Conservation (phyloP, 306 rosid species). For the Elaeagnus macrophylla region DNA sequence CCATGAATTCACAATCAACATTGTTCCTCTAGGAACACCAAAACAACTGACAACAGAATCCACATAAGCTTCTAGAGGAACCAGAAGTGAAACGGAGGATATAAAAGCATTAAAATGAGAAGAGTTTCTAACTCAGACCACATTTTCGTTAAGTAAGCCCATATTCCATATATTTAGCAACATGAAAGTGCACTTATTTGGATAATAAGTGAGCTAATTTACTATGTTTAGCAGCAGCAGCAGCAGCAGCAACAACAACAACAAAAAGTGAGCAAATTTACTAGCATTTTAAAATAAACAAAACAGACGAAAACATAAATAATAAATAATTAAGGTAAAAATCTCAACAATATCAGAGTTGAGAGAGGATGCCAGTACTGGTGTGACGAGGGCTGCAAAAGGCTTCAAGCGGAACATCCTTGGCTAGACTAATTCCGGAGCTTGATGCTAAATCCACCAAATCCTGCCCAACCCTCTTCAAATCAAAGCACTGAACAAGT, state of each 20-base stretch:
- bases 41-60: slow-evolving; percentile 17
- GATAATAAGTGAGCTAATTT: too few relatives aligned
- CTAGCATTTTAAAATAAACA: too few relatives aligned
- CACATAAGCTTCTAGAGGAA: slow-evolving; percentile 17
- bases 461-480: slow-evolving; percentile 12
- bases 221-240: too few relatives aligned
- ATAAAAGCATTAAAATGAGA: background rate
- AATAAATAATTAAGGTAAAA: background rate
- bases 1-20: slow-evolving; percentile 20
- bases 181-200: too few relatives aligned
- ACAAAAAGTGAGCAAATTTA: too few relatives aligned
- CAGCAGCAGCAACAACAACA: too few relatives aligned
- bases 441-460: slow-evolving; percentile 16
- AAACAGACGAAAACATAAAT: background rate
- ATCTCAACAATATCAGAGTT: background rate
- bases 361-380: slow-evolving; percentile 2
- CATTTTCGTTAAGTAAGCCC: too few relatives aligned
- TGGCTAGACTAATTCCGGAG: slow-evolving; percentile 5
- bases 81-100: slow-evolving; percentile 22
- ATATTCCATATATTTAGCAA: too few relatives aligned
- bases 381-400: slow-evolving; percentile 12
- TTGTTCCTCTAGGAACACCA: slow-evolving; percentile 7
- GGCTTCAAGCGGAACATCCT: slow-evolving; percentile 13
- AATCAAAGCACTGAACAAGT: slow-evolving; percentile 33
- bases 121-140: too few relatives aligned